Evolutionary conservation across 352 stramenopile species (phyloP), one percentile per base, ranked within the genome.

Genomic region (Phytophthora cryptogea): DNA sequence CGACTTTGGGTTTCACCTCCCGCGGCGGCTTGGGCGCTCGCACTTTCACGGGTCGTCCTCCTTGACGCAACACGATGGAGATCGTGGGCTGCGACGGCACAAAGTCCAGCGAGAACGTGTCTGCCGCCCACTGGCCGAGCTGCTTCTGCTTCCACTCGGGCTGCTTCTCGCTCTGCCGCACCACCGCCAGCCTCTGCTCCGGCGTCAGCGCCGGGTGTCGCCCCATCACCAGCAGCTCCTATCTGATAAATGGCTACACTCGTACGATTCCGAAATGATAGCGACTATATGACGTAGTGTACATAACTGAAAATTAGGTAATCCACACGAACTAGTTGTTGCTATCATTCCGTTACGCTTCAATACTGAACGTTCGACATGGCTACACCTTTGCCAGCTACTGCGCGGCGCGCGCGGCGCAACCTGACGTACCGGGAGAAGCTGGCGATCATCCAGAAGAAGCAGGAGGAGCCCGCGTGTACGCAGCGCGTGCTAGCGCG

Each of bases 81-180:
- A 92, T 90, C 14, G 80, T 85, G 35, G 83, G 83, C 70, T 92
- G 83, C 61, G 83, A 90, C 56, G 83, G 83, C 61, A 78, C 70
- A 32, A 70, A 69, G 14, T 52, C 28, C 30, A 92, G 60, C 11
- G 66, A 44, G 54, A 90, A 93, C 13, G 76, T 78, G 4, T 80
- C 69, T 30, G 83, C 78, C 8, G 70, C 79, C 83, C 83, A 93
- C 44, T 83, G 65, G 23, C 75, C 77, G 35, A 93, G 61, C 61
- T 87, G 63, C 57, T 64, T 72, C 66, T 93, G 83, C 60, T 76
- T 90, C 56, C 64, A 70, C 52, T 69, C 78, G 26, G 83, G 83
- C 30, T 89, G 61, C 55, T 77, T 74, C 50, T 83, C 74, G 60
- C 76, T 81, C 46, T 91, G 80, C 33, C 81, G 70, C 41, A 86